Evolutionary conservation across 805 yeast genomes (phyloP).

Genomic region (Cyberlindnera nakhonratchasimensis): DNA sequence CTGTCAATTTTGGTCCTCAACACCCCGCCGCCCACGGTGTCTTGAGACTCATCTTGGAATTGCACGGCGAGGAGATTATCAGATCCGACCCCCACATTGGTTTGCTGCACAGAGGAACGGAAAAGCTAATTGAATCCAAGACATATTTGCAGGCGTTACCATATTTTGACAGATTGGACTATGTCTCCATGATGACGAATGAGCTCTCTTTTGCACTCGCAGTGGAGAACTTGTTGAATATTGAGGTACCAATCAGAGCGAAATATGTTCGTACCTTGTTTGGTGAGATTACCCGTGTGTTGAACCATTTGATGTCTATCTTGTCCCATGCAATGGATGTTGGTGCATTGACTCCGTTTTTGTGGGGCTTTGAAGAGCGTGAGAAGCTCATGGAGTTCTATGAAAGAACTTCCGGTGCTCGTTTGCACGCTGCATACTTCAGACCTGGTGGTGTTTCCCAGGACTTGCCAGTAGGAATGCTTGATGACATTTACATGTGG

Average conservation of each 20-base stretch:
- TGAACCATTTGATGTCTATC: slow-evolving; percentile 84
- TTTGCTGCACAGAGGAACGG: slow-evolving; percentile 83
- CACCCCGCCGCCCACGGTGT: slow-evolving; percentile 97
- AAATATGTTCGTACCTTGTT: slow-evolving; percentile 81
- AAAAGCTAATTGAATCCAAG: slow-evolving; percentile 80
- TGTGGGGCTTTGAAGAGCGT: slow-evolving; percentile 94
- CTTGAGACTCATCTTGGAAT: slow-evolving; percentile 77
- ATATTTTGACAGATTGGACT: slow-evolving; percentile 83
- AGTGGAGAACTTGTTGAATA: slow-evolving; percentile 77
- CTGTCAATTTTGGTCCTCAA: slow-evolving; percentile 89
- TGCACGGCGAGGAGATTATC: slow-evolving; percentile 85
- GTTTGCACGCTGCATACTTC: slow-evolving; percentile 83
- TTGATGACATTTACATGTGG: slow-evolving; percentile 94
- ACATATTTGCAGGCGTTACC: slow-evolving; percentile 88
- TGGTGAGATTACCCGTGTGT: slow-evolving; percentile 80
- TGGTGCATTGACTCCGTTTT: slow-evolving; percentile 88
- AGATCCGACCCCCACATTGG: slow-evolving; percentile 91
- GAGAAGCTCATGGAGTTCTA: slow-evolving; percentile 91
- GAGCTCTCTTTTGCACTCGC: slow-evolving; percentile 83
- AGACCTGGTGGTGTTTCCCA: slow-evolving; percentile 93
- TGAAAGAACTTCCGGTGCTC: slow-evolving; percentile 87
- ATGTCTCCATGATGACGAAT: slow-evolving; percentile 86
- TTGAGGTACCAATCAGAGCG: slow-evolving; percentile 82
- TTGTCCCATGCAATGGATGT: slow-evolving; percentile 91
- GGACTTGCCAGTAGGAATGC: slow-evolving; percentile 80